These are phyloP conservation scores for Lepiota venenata DNA, from an alignment of 768 basidiomycete species.

Conservation along the genomic window DNA sequence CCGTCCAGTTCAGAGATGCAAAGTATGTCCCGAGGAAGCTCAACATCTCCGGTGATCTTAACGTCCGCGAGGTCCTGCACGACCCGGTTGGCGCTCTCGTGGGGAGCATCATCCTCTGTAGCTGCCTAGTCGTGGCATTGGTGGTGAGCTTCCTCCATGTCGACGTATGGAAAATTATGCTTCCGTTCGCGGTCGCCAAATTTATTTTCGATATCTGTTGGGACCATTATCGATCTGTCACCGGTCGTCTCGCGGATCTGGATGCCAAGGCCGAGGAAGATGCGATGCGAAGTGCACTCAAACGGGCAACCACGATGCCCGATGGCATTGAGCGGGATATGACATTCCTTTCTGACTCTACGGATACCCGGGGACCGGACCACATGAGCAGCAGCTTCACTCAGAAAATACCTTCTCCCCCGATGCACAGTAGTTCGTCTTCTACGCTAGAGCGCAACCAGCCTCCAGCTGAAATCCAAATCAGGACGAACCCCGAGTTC, in stretches of 20 bases:
- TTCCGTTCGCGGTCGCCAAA: slow-evolving; percentile 77
- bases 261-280: slow-evolving; percentile 19
- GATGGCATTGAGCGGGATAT: slow-evolving; percentile 14
- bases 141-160: slow-evolving; percentile 72
- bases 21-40: slow-evolving; percentile 52
- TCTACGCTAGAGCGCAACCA: slow-evolving; percentile 3
- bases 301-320: slow-evolving; percentile 24
- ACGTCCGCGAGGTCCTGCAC: slow-evolving; percentile 59
- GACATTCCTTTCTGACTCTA: slow-evolving; percentile 16
- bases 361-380: slow-evolving; percentile 8
- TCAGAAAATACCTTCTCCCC: slow-evolving; percentile 5
- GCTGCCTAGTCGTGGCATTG: slow-evolving; percentile 71
- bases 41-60: slow-evolving; percentile 28
- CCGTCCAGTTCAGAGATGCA: slow-evolving; percentile 54
- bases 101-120: slow-evolving; percentile 61
- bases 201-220: slow-evolving; percentile 62
- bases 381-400: not conserved
- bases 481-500: slow-evolving; percentile 3
- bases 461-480: slow-evolving; percentile 2
- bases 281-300: slow-evolving; percentile 22
- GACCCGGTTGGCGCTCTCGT: slow-evolving; percentile 76
- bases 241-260: slow-evolving; percentile 17
- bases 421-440: slow-evolving; percentile 3
- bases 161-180: slow-evolving; percentile 81
- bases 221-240: slow-evolving; percentile 47